Conservation (phyloP, 768 basidiomycete genomes). For the Mycena pura region DNA sequence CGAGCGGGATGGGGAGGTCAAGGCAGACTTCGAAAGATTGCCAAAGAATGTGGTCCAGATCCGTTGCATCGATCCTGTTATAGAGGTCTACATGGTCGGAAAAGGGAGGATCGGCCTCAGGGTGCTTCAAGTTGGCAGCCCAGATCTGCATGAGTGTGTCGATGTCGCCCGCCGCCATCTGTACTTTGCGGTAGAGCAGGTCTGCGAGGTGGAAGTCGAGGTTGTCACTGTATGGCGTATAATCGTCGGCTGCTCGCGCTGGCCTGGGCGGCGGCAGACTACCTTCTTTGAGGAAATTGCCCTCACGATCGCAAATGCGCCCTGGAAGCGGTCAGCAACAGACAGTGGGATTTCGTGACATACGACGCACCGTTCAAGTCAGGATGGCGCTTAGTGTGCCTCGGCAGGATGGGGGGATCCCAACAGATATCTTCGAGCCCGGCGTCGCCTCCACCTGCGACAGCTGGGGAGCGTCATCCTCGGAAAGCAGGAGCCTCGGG, state of each 20-base stretch:
- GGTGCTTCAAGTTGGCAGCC: constrained; percentile 14
- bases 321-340: neutral
- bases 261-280: neutral
- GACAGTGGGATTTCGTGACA: no score
- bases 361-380: constrained; percentile 5
- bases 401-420: neutral
- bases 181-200: constrained; percentile 8
- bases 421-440: neutral
- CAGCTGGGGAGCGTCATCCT: no score
- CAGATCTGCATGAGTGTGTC: constrained; percentile 20
- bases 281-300: neutral
- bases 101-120: constrained; percentile 7
- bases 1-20: neutral
- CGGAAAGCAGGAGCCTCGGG: neutral
- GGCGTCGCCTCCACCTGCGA: neutral
- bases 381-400: neutral
- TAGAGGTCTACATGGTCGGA: constrained; percentile 14
- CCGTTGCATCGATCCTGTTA: constrained; percentile 6
- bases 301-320: neutral
- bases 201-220: constrained; percentile 23
- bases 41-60: constrained; percentile 9
- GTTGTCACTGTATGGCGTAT: neutral
- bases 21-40: constrained; percentile 1
- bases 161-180: constrained; percentile 14
- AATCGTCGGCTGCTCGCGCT: neutral